Evolutionary conservation across 1,139 yeast species (phyloP).

Genomic region (Yamadazyma trypodendri): DNA sequence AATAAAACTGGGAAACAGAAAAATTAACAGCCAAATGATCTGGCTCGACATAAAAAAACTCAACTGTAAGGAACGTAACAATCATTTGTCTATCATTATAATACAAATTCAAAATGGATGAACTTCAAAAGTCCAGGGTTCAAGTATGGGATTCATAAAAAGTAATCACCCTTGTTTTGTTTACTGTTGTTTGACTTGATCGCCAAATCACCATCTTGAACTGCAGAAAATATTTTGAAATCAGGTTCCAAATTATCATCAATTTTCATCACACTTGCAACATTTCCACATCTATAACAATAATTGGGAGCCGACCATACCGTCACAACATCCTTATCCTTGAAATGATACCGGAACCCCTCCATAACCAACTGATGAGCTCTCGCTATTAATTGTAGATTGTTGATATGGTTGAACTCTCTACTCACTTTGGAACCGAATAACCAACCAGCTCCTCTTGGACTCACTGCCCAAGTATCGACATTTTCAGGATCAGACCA

Average conservation of each 20-base stretch:
- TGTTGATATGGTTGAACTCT: conserved; percentile 91
- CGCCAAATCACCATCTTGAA: conserved; percentile 80
- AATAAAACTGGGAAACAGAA: neutral
- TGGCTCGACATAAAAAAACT: neutral
- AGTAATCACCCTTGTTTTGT: conserved; percentile 81
- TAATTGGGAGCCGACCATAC: conserved; percentile 99
- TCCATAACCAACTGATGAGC: conserved; percentile 99
- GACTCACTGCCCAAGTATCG: conserved; percentile 98
- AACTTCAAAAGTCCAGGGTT: neutral
- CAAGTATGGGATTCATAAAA: conserved; percentile 42
- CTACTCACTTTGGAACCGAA: conserved; percentile 92
- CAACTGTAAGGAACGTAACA: neutral
- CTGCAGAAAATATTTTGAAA: conserved; percentile 93
- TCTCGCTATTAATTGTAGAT: conserved; percentile 82
- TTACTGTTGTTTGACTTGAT: conserved; percentile 67
- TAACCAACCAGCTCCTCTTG: conserved; percentile 98
- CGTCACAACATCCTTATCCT: conserved; percentile 92
- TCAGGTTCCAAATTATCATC: conserved; percentile 85
- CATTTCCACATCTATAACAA: conserved; percentile 97
- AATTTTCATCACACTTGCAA: conserved; percentile 96
- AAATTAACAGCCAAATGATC: neutral
- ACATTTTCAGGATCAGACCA: conserved; percentile 99
- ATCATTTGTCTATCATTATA: conserved; percentile 3
- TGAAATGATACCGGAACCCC: conserved; percentile 93
- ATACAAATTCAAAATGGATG: conserved; percentile 1